Percentiles rank a stretch among this genome's conserved stretches.
Conservation (phyloP, 148 eudicot genomes). For the Diospyros kaki region DNA sequence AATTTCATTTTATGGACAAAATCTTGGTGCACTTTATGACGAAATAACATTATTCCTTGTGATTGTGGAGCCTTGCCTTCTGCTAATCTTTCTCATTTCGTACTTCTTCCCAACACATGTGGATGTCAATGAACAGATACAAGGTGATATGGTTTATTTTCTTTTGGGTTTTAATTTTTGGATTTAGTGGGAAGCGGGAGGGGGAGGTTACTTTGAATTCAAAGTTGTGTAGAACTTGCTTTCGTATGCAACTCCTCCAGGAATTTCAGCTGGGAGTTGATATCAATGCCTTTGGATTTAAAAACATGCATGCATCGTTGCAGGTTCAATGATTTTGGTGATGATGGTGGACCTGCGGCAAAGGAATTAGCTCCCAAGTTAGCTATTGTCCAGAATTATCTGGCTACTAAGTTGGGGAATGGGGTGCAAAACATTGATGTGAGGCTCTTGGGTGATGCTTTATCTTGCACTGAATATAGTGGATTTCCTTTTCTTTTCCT, state of each 20-base stretch:
- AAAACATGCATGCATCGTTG: background rate
- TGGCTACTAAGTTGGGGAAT: conserved; percentile 40
- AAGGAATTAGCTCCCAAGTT: conserved; percentile 55
- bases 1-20: background rate
- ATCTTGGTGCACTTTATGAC: background rate
- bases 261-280: too few relatives aligned
- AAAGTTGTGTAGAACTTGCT: too few relatives aligned
- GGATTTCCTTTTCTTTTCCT: background rate
- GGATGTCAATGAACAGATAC: background rate
- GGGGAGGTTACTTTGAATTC: too few relatives aligned
- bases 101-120: background rate
- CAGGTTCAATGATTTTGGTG: conserved; percentile 80
- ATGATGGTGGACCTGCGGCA: conserved; percentile 76
- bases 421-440: conserved; percentile 48
- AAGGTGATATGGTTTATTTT: too few relatives aligned
- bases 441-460: conserved; percentile 12
- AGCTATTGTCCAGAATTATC: conserved; percentile 26
- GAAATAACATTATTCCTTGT: background rate
- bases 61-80: background rate
- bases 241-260: too few relatives aligned
- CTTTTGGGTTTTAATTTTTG: too few relatives aligned
- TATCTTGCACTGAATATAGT: background rate
- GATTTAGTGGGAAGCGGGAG: too few relatives aligned
- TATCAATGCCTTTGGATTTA: too few relatives aligned
- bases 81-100: background rate